Evolutionary conservation across 768 basidiomycete species (phyloP), one percentile per base, ranked within the genome.

Genomic region (Nidularia pulvinata): DNA sequence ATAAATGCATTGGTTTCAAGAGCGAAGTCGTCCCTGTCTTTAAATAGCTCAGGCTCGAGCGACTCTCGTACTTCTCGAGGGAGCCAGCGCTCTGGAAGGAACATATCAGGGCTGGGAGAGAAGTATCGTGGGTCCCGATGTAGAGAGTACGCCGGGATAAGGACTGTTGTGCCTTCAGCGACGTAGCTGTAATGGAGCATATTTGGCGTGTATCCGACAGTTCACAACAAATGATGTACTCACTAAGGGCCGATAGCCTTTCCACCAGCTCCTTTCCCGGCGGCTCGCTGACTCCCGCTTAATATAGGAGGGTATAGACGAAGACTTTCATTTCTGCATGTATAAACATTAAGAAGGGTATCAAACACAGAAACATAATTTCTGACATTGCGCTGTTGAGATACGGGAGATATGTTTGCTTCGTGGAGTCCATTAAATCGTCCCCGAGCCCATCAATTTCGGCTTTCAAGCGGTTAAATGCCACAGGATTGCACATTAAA

Each of bases 281-380:
- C 65, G 13, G 67, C 67, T 33, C 82, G 76, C 54, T 78, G 78
- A 43, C 72, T 70, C 33, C 79, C 78, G 48, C 74, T 75, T 35
- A 80, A 71, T 33, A 83, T 65, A 9, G 83, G 73, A 10, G 82
- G 79, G 53, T 72, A 73, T 16, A 83, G 65, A 37, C 82, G 74
- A 32, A 84, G 64, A 1, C 72, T 65, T 55, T 83, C 82, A 39
- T 81, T 81, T 55, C 82, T 83, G 54, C 39, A 46, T 33, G 16
- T 32, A n/a, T 14, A 25, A 10, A 22, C 4, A 25, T n/a, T 46
- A n/a, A 25, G 45, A n/a, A 4, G 25, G 25, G 25, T 3, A 30
- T 14, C 16, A 6, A 35, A 42, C 7, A 48, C 44, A 36, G 19
- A 60, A 11, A 42, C 69, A 49, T 57, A 30, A 30, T 30, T 30